These are phyloP conservation scores for Ogataea ganodermae DNA, from an alignment of 805 yeast genomes.

Conservation along the genomic window DNA sequence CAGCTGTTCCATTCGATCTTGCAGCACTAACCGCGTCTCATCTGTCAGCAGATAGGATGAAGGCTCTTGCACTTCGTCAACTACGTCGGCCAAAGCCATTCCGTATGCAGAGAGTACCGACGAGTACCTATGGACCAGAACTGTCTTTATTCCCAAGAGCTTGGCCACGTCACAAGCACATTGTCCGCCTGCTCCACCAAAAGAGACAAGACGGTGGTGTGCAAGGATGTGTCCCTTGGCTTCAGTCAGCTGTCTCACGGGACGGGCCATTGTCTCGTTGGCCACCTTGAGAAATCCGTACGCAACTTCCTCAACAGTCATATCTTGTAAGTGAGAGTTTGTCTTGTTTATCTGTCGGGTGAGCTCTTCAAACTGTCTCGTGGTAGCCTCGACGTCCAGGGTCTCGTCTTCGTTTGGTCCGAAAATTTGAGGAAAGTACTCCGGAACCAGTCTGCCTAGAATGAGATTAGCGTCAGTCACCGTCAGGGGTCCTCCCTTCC, in stretches of 20 bases:
- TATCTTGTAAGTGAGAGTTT: slow-evolving; percentile 40
- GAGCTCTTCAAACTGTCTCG: slow-evolving; percentile 51
- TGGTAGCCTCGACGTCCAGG: slow-evolving; percentile 57
- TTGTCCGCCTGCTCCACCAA: slow-evolving; percentile 96
- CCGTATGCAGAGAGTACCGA: slow-evolving; percentile 88
- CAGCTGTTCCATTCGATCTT: slow-evolving; percentile 48
- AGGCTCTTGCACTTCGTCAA: slow-evolving; percentile 75
- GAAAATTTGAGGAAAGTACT: slow-evolving; percentile 76
- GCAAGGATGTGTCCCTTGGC: slow-evolving; percentile 73
- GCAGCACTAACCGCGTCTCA: slow-evolving; percentile 37
- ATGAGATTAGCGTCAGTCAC: slow-evolving; percentile 83
- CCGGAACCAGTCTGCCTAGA: slow-evolving; percentile 71
- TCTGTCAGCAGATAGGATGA: slow-evolving; percentile 47
- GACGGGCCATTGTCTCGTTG: slow-evolving; percentile 87
- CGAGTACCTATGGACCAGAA: slow-evolving; percentile 77
- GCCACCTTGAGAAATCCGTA: slow-evolving; percentile 82
- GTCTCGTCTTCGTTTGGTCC: slow-evolving; percentile 79
- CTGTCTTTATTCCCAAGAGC: slow-evolving; percentile 64
- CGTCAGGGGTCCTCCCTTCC: slow-evolving; percentile 82
- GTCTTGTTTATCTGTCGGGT: slow-evolving; percentile 58
- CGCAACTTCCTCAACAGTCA: slow-evolving; percentile 71
- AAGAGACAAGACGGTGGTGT: slow-evolving; percentile 72
- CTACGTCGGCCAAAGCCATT: slow-evolving; percentile 83
- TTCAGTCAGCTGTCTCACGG: slow-evolving; percentile 81
- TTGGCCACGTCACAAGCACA: slow-evolving; percentile 79